Conservation (phyloP, 495 filamentous ascomycete genomes). For the Annulohypoxylon maeteangense region DNA sequence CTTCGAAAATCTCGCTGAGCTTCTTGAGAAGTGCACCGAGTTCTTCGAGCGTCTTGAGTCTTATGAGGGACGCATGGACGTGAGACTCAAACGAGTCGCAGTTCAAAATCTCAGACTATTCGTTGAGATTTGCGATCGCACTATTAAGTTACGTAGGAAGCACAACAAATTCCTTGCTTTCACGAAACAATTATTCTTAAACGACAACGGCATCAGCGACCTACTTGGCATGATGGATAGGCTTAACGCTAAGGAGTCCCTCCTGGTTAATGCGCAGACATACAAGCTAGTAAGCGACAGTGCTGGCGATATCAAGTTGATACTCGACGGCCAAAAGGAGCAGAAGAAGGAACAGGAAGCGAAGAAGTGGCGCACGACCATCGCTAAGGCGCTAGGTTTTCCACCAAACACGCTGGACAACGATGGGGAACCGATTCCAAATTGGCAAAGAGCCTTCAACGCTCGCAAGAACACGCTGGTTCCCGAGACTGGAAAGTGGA, state of each 20-base stretch:
- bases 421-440: slow-evolving; percentile 49
- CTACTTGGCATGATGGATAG: slow-evolving; percentile 52
- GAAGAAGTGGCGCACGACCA: slow-evolving; percentile 46
- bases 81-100: slow-evolving; percentile 50
- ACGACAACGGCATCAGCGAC: slow-evolving; percentile 52
- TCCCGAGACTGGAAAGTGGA: slow-evolving; percentile 51
- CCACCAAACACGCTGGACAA: slow-evolving; percentile 48
- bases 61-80: slow-evolving; percentile 53
- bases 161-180: slow-evolving; percentile 47
- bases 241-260: slow-evolving; percentile 51
- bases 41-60: slow-evolving; percentile 53
- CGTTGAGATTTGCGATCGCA: slow-evolving; percentile 55
- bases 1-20: slow-evolving; percentile 51
- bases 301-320: slow-evolving; percentile 48
- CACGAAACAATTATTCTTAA: slow-evolving; percentile 52
- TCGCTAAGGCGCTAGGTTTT: slow-evolving; percentile 49
- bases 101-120: slow-evolving; percentile 55
- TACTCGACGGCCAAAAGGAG: slow-evolving; percentile 49
- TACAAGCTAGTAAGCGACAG: slow-evolving; percentile 52
- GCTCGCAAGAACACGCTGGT: slow-evolving; percentile 50
- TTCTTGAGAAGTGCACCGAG: slow-evolving; percentile 52
- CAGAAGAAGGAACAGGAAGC: slow-evolving; percentile 51
- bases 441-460: slow-evolving; percentile 52
- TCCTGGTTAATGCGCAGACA: slow-evolving; percentile 52
- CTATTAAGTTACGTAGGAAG: slow-evolving; percentile 52